Evolutionary conservation across 2,329 filamentous ascomycete genomes (phyloP).

Genomic region (Pyricularia sp.): DNA sequence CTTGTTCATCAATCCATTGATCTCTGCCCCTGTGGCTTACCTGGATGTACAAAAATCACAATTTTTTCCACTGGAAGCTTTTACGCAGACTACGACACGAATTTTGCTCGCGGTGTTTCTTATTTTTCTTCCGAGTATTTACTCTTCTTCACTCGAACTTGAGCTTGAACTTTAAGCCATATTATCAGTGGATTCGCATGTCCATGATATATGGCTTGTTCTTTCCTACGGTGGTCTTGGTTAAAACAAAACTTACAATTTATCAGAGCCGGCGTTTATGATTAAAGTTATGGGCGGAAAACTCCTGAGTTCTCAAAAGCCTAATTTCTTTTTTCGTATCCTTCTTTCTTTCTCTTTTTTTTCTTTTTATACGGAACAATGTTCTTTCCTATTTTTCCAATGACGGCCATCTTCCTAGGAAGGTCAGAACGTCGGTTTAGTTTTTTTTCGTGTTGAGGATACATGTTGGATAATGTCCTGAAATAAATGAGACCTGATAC

Average conservation of each 20-base stretch:
- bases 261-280: not conserved
- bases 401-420: not conserved
- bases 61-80: not conserved
- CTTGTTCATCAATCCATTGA: not conserved
- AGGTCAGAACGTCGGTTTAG: not conserved
- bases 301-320: not conserved
- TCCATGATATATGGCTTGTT: not conserved
- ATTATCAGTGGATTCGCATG: not conserved
- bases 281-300: not conserved
- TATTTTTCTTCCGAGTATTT: not conserved
- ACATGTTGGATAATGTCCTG: not conserved
- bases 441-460: not conserved
- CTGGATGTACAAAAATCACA: not conserved
- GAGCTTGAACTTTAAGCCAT: not conserved
- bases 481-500: not conserved
- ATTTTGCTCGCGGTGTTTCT: not conserved
- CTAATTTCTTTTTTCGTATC: not conserved
- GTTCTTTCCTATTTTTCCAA: not conserved
- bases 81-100: not conserved
- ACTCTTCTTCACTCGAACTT: not conserved
- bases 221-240: not conserved
- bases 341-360: no score
- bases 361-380: not conserved
- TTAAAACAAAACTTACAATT: not conserved
- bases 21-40: not conserved